These are phyloP conservation scores for Eimeria maxima DNA, from an alignment of 169 alveolate genomes.

Conservation along the genomic window DNA sequence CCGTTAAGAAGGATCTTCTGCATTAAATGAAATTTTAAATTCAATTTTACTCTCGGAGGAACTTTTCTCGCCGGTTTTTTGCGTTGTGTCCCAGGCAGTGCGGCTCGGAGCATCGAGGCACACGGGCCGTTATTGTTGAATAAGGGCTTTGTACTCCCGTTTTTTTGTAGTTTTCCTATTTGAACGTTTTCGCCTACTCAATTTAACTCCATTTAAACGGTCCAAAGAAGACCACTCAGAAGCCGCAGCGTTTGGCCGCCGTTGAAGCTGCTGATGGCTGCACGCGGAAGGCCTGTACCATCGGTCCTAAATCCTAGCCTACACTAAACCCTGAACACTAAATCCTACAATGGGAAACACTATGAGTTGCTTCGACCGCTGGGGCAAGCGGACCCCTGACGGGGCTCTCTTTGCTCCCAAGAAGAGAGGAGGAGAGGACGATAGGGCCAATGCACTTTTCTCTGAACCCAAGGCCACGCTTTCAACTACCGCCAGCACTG, in stretches of 20 bases:
- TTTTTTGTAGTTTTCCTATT: too few species aligned
- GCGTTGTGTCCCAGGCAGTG: neutral
- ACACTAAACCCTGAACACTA: neutral
- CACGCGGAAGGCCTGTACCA: neutral
- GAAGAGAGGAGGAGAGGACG: neutral
- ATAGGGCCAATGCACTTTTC: neutral
- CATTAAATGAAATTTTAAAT: neutral
- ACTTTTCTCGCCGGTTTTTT: neutral
- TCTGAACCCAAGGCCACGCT: conserved; percentile 13
- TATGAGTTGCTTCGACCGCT: conserved; percentile 77
- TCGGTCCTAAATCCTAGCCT: neutral
- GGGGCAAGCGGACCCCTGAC: conserved; percentile 80
- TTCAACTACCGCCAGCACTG: conserved; percentile 9
- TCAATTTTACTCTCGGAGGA: neutral
- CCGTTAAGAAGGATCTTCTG: neutral
- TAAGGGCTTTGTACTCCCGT: too few species aligned
- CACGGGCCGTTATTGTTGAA: neutral
- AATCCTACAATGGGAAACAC: conserved; percentile 70
- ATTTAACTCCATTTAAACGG: too few species aligned
- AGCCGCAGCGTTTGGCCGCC: too few species aligned
- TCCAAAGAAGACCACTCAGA: too few species aligned
- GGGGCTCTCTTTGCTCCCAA: conserved; percentile 56
- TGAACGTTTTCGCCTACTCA: too few species aligned
- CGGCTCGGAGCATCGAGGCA: neutral
- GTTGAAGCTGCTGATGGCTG: too few species aligned